Conservation (phyloP, 164 flowering plant genomes). For the Saururus chinensis region DNA sequence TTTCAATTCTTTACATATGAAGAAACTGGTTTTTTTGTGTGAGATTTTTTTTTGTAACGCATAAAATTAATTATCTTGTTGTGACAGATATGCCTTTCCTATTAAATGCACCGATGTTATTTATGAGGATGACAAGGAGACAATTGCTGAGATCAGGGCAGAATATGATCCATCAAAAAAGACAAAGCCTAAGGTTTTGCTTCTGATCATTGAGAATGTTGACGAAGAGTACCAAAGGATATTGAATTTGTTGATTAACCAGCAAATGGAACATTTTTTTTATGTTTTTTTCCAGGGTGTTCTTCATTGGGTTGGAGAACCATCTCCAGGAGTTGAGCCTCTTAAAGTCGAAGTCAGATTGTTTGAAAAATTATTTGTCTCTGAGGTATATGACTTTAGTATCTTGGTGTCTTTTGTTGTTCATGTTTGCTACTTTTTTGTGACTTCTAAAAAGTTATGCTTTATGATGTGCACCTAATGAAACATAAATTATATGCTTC, state of each 20-base stretch:
- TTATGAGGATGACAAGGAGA: constrained; percentile 62
- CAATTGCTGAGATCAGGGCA: constrained; percentile 67
- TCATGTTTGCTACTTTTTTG: background rate
- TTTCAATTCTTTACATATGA: too few species aligned
- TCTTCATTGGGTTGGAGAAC: constrained; percentile 94
- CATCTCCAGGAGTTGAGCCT: constrained; percentile 68
- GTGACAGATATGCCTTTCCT: constrained; percentile 81
- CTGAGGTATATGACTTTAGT: constrained; percentile 46
- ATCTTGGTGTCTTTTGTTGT: background rate
- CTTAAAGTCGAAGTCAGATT: constrained; percentile 83
- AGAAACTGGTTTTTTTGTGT: too few species aligned
- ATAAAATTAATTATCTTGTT: background rate
- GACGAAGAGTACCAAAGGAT: background rate
- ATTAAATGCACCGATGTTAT: constrained; percentile 86
- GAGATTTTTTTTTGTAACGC: background rate
- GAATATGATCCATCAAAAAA: constrained; percentile 81
- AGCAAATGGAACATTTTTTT: background rate
- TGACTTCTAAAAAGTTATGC: background rate
- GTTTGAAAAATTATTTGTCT: constrained; percentile 73
- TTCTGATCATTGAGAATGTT: background rate
- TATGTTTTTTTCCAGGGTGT: constrained; percentile 55
- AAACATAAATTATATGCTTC: background rate
- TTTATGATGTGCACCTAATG: background rate
- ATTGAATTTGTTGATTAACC: background rate
- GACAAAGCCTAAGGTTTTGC: constrained; percentile 77